Evolutionary conservation across 1,139 yeast species (phyloP).

Genomic region (Pneumocystis canis): DNA sequence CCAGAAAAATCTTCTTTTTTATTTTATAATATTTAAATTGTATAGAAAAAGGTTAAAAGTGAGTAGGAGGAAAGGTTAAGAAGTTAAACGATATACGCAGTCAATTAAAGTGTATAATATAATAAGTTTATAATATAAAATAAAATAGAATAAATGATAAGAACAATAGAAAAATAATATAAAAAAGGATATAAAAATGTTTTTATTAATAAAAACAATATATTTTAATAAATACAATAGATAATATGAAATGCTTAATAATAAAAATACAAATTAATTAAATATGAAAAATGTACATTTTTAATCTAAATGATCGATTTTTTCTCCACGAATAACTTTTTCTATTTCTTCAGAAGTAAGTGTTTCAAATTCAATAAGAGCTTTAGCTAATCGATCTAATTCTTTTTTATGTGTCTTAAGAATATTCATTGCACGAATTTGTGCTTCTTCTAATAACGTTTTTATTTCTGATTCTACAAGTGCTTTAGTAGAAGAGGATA

Average conservation of each 20-base stretch:
- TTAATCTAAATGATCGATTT: not conserved
- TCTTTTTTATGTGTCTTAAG: slow-evolving; percentile 51
- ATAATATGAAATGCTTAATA: not conserved
- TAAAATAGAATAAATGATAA: too few relatives aligned
- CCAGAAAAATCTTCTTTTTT: not conserved
- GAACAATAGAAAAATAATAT: too few relatives aligned
- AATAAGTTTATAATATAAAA: too few relatives aligned
- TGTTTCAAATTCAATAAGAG: slow-evolving; percentile 88
- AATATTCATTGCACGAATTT: slow-evolving; percentile 59
- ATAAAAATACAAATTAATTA: not conserved
- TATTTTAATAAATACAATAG: too few relatives aligned
- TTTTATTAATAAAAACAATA: too few relatives aligned
- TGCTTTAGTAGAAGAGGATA: slow-evolving; percentile 71
- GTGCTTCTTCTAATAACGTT: slow-evolving; percentile 55
- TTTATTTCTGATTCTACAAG: slow-evolving; percentile 88
- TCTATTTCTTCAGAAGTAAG: slow-evolving; percentile 84
- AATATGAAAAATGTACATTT: not conserved
- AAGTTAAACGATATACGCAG: not conserved
- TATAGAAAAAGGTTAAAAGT: not conserved
- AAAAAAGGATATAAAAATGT: too few relatives aligned
- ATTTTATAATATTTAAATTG: not conserved
- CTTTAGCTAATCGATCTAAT: slow-evolving; percentile 77
- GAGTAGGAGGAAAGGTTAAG: not conserved
- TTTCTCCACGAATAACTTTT: slow-evolving; percentile 53
- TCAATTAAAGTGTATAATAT: not conserved